These are phyloP conservation scores for Cyclospora cayetanensis DNA, from an alignment of 169 alveolate species.

Conservation along the genomic window DNA sequence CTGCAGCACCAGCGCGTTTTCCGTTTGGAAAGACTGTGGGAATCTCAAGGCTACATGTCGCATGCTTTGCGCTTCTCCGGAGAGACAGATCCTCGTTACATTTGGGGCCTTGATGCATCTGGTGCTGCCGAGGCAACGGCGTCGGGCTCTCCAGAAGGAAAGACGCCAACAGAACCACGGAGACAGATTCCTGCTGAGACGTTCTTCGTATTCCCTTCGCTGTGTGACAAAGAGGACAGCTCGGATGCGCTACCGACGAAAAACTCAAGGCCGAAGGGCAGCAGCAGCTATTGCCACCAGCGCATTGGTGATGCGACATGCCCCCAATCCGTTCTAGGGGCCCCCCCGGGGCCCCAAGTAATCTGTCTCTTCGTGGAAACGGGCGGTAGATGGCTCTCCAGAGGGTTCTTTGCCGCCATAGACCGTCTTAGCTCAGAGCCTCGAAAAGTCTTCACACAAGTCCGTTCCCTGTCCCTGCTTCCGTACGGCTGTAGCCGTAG, in stretches of 20 bases:
- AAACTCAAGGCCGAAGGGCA: too few species aligned
- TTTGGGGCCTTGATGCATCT: background rate
- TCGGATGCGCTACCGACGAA: too few species aligned
- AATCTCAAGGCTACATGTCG: background rate
- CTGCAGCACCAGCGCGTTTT: background rate
- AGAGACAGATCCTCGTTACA: background rate
- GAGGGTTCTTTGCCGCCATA: background rate
- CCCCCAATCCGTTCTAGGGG: background rate
- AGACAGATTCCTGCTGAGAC: slow-evolving; percentile 1
- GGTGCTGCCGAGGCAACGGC: background rate
- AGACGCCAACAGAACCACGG: background rate
- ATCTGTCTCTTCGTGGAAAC: background rate
- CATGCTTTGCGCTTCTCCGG: background rate
- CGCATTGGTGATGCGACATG: slow-evolving; percentile 6
- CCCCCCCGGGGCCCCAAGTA: background rate
- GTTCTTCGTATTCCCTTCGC: background rate
- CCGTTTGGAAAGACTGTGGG: background rate
- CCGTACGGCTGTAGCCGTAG: slow-evolving; percentile 9
- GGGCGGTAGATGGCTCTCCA: background rate
- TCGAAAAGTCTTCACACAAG: background rate
- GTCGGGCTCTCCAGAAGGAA: background rate
- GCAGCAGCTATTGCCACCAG: slow-evolving; percentile 7
- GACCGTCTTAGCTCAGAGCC: background rate
- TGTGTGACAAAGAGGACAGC: background rate
- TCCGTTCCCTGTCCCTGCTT: background rate